Conservation (phyloP, 1,284 basidiomycete species). For the Neolentinus lepideus region DNA sequence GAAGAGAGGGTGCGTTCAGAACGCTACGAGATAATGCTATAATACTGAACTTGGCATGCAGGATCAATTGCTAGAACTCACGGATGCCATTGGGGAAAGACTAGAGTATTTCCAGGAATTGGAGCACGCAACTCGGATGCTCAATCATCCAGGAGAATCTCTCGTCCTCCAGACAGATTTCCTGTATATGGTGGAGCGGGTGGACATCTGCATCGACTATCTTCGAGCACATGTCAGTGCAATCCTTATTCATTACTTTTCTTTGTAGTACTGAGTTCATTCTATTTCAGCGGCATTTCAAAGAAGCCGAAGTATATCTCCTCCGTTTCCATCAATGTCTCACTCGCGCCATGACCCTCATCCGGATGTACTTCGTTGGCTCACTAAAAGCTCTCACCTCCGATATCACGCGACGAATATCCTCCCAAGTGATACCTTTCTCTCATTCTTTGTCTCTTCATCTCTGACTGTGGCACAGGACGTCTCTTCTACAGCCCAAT, state of each 20-base stretch:
- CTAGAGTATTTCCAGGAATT: constrained; percentile 90
- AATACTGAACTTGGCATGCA: too few species aligned
- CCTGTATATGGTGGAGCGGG: constrained; percentile 87
- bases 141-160: constrained; percentile 88
- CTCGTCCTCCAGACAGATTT: constrained; percentile 87
- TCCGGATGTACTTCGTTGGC: constrained; percentile 90
- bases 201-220: constrained; percentile 89
- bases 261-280: constrained; percentile 5
- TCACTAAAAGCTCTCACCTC: constrained; percentile 67
- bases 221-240: constrained; percentile 72
- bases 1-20: constrained; percentile 69
- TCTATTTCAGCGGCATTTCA: constrained; percentile 77
- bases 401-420: constrained; percentile 68
- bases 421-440: constrained; percentile 54
- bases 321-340: constrained; percentile 94
- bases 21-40: too few species aligned
- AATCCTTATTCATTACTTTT: constrained; percentile 3
- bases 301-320: constrained; percentile 86
- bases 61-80: constrained; percentile 73
- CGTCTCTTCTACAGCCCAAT: constrained; percentile 75
- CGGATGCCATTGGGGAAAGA: constrained; percentile 69
- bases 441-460: not conserved
- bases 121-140: constrained; percentile 82
- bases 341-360: constrained; percentile 91
- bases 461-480: constrained; percentile 37